Conservation (phyloP, 306 rosid genomes). For the Styphnolobium japonicum region DNA sequence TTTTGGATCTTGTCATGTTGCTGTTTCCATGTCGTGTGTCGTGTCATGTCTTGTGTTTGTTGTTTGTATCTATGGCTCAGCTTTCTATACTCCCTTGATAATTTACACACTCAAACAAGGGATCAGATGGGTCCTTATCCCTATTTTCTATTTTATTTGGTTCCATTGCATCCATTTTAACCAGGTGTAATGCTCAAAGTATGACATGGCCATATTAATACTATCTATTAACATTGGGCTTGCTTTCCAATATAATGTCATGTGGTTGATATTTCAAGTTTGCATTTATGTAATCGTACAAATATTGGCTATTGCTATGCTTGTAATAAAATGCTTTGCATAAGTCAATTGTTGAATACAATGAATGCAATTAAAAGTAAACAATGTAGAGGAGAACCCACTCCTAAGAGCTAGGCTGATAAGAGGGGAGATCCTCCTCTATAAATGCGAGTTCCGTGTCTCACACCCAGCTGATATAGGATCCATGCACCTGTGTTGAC, state of each 20-base stretch:
- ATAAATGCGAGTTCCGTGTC: background rate
- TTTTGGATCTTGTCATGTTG: background rate
- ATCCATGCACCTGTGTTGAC: background rate
- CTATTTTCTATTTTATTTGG: background rate
- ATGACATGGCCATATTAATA: background rate
- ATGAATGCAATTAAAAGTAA: background rate
- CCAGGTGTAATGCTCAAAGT: background rate
- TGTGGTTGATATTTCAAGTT: background rate
- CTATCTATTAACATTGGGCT: background rate
- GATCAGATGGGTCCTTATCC: background rate
- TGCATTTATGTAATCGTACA: background rate
- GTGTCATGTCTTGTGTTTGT: background rate
- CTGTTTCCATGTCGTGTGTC: background rate
- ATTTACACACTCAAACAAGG: background rate
- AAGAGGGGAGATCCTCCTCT: background rate
- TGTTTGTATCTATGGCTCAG: background rate
- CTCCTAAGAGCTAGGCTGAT: background rate
- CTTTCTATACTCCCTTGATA: background rate
- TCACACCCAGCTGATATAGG: background rate
- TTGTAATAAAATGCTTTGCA: background rate
- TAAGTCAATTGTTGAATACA: background rate
- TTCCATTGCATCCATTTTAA: background rate
- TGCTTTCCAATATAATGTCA: background rate
- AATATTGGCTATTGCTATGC: background rate
- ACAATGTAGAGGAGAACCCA: background rate